Conservation (phyloP, 345 rosid species). For the Moringa oleifera region DNA sequence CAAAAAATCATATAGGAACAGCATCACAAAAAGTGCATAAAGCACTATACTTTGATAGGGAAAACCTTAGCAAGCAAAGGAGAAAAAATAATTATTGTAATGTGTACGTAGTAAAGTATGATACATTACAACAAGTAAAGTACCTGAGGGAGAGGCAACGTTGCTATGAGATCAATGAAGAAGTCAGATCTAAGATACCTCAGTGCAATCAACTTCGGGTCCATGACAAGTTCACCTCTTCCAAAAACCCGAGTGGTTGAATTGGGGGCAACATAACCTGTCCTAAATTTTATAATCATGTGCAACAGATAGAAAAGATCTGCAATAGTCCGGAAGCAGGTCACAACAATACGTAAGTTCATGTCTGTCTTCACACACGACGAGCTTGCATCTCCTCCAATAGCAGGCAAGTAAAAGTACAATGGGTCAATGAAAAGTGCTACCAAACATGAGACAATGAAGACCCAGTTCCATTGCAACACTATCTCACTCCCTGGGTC, state of each 20-base stretch:
- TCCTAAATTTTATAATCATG: slow-evolving; percentile 79
- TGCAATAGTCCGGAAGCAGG: slow-evolving; percentile 69
- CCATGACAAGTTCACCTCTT: slow-evolving; percentile 95
- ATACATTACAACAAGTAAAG: slow-evolving; percentile 1
- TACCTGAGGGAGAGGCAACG: slow-evolving; percentile 95
- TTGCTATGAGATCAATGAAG: slow-evolving; percentile 77
- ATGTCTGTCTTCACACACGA: slow-evolving; percentile 65
- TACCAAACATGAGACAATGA: slow-evolving; percentile 66
- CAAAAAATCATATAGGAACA: too few relatives aligned
- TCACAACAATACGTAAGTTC: slow-evolving; percentile 50
- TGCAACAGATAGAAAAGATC: slow-evolving; percentile 84
- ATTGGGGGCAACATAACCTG: slow-evolving; percentile 80
- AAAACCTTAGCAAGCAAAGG: too few relatives aligned
- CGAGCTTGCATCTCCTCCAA: slow-evolving; percentile 32
- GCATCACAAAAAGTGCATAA: too few relatives aligned
- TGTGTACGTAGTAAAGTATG: neutral
- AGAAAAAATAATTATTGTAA: neutral
- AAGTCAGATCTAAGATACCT: slow-evolving; percentile 76
- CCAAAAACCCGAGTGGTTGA: slow-evolving; percentile 72
- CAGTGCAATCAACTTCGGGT: slow-evolving; percentile 65
- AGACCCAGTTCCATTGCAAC: slow-evolving; percentile 77
- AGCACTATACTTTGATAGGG: too few relatives aligned
- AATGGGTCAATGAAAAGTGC: slow-evolving; percentile 90
- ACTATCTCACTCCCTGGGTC: slow-evolving; percentile 87
- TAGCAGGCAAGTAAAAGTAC: slow-evolving; percentile 68